Conservation (phyloP, 192 early-diverging fungal species). For the Cladochytrium replicatum region DNA sequence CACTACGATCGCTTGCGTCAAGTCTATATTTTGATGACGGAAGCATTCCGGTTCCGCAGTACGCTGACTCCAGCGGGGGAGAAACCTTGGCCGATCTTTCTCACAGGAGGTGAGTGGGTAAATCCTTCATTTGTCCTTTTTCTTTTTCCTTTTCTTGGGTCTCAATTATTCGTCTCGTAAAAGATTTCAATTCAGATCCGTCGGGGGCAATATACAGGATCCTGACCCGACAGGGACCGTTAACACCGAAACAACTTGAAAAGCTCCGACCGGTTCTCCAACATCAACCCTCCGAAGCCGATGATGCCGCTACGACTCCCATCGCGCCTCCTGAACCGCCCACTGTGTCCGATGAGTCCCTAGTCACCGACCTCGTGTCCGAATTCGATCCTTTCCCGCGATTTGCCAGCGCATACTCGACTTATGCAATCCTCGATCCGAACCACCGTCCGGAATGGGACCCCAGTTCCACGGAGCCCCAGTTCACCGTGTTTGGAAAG, state of each 20-base stretch:
- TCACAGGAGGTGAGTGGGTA: slow-evolving; percentile 23
- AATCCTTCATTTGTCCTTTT: neutral
- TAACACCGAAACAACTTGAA: slow-evolving; percentile 2
- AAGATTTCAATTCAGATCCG: slow-evolving; percentile 8
- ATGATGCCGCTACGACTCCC: neutral
- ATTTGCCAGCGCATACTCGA: slow-evolving; percentile 13
- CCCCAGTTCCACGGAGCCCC: slow-evolving; percentile 13
- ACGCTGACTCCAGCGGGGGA: neutral
- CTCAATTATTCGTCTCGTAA: neutral
- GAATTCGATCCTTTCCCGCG: slow-evolving; percentile 24
- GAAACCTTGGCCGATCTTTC: slow-evolving; percentile 12
- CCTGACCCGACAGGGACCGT: slow-evolving; percentile 11
- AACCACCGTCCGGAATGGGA: slow-evolving; percentile 8
- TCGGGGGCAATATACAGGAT: slow-evolving; percentile 9
- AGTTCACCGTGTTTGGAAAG: slow-evolving; percentile 15
- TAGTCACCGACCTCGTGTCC: slow-evolving; percentile 1
- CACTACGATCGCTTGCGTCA: slow-evolving; percentile 25
- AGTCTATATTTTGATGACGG: slow-evolving; percentile 18
- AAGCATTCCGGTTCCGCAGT: slow-evolving; percentile 2
- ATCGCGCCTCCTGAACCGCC: neutral
- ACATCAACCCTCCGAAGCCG: slow-evolving; percentile 13
- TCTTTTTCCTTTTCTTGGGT: neutral
- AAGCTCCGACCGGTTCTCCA: slow-evolving; percentile 12
- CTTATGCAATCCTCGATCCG: slow-evolving; percentile 9
- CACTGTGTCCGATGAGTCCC: neutral